Conservation (phyloP, 768 basidiomycete genomes). For the Rhizopogon salebrosus region DNA sequence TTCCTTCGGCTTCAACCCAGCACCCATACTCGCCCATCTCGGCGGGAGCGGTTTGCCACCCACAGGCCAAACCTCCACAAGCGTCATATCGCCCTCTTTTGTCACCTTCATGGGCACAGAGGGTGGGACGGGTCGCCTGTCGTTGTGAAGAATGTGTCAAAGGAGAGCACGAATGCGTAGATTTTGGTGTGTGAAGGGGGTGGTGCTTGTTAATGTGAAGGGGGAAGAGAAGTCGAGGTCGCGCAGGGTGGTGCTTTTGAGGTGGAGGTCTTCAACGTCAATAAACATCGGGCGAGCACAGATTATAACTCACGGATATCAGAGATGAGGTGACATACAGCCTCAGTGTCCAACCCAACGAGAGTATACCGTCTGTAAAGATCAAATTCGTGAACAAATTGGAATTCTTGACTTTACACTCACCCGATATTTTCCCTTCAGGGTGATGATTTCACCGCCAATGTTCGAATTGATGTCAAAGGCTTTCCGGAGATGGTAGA, state of each 20-base stretch:
- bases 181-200: conserved; percentile 58
- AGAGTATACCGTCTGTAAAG: conserved; percentile 83
- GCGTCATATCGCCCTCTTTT: conserved; percentile 50
- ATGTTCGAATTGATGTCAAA: conserved; percentile 91
- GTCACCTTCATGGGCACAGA: conserved; percentile 49
- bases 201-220: conserved; percentile 67
- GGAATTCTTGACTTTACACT: conserved; percentile 22
- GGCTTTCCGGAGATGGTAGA: conserved; percentile 93
- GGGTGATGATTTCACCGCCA: conserved; percentile 90
- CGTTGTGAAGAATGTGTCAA: conserved; percentile 88
- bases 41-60: conserved; percentile 59
- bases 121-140: conserved; percentile 46
- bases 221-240: conserved; percentile 78
- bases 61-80: conserved; percentile 81
- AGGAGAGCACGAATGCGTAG: conserved; percentile 83
- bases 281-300: not conserved
- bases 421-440: conserved; percentile 82
- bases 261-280: conserved; percentile 56
- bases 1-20: conserved; percentile 35
- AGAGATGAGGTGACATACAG: conserved; percentile 81
- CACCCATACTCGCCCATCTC: conserved; percentile 54
- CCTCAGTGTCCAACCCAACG: conserved; percentile 82
- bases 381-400: conserved; percentile 74
- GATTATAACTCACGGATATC: conserved; percentile 67
- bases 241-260: conserved; percentile 55